Evolutionary conservation across 805 yeast species (phyloP), one percentile per base, ranked within the genome.

Genomic region (Kodamaea kaohsiungensis): DNA sequence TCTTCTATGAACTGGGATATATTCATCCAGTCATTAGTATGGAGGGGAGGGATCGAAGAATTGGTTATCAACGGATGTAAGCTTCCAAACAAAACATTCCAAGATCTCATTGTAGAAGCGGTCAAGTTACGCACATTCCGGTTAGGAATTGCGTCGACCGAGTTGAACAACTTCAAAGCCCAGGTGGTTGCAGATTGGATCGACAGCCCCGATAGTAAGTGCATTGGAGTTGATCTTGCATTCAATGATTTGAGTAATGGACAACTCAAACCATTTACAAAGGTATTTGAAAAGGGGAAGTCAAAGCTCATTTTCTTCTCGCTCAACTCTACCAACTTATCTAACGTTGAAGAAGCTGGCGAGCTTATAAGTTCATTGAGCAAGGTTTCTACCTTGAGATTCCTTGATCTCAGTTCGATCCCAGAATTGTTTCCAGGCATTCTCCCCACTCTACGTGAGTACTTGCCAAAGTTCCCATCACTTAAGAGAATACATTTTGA

Each of bases 11-110:
- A 82, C 61, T 82, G 87, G 87, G 71, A 75, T 46, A 57, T 81
- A 46, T 77, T 82, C 57, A 75, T 76, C 30, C 67, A 73, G 25
- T 59, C 81, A 1, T 53, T 82, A n/a, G 63, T 68, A 0, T 13
- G 61, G 13, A 66, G 84, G 53, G 82, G 83, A 5, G 86, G 87
- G 0, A 73, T 82, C 35, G 85, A 81, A 62, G 87, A 82, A 59
- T 70, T 82, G 53, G 86, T 82, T 13, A 75, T 82, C 49, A 81
- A 82, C 58, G 86, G 87, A 1, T 82, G 85, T 61, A 78, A 79
- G 57, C 62, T 82, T 43, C 62, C 73, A 2, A 79, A 77, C 55
- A 67, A 65, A 2, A 73, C 69, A 37, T 81, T 81, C 56, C 61
- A 66, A 37, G 65, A 68, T 7, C 68, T 82, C 46, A 71, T 82